Percentiles rank a stretch among this genome's conserved stretches.
Conservation (phyloP, 2,329 filamentous ascomycete species). For the Ascochyta pisi region DNA sequence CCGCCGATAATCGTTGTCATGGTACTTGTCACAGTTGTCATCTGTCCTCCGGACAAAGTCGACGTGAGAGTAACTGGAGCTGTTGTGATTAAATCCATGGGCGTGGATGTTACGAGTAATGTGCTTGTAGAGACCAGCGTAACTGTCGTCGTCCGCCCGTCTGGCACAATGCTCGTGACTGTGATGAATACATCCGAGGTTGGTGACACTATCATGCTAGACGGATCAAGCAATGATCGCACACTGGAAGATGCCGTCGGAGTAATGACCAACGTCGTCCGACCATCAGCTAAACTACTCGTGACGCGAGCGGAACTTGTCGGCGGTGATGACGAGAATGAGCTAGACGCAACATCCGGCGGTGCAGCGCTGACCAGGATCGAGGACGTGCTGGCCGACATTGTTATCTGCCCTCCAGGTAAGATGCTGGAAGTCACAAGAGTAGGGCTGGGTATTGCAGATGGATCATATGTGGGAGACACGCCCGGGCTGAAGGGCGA, state of each 20-base stretch:
- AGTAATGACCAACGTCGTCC: neutral
- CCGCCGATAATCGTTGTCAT: neutral
- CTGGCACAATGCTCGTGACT: constrained; percentile 1
- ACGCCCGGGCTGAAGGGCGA: neutral
- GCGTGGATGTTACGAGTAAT: neutral
- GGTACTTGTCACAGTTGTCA: neutral
- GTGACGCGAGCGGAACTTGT: neutral
- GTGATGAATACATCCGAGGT: constrained; percentile 5
- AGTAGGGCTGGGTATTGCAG: neutral
- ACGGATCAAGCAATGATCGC: neutral
- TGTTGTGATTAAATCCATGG: neutral
- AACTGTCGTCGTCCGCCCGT: constrained; percentile 2
- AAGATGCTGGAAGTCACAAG: neutral
- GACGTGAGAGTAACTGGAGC: neutral
- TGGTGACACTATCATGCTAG: neutral
- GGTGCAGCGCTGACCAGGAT: neutral
- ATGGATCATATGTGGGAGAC: neutral
- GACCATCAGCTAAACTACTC: neutral
- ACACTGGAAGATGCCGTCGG: neutral
- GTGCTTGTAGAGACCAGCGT: neutral
- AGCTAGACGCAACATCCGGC: neutral
- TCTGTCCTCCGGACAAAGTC: neutral
- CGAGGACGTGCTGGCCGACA: neutral
- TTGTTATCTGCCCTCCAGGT: neutral
- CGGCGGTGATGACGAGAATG: neutral